Evolutionary conservation across 805 yeast genomes (phyloP), one percentile per base, ranked within the genome.

Genomic region (Ogataea angusta): DNA sequence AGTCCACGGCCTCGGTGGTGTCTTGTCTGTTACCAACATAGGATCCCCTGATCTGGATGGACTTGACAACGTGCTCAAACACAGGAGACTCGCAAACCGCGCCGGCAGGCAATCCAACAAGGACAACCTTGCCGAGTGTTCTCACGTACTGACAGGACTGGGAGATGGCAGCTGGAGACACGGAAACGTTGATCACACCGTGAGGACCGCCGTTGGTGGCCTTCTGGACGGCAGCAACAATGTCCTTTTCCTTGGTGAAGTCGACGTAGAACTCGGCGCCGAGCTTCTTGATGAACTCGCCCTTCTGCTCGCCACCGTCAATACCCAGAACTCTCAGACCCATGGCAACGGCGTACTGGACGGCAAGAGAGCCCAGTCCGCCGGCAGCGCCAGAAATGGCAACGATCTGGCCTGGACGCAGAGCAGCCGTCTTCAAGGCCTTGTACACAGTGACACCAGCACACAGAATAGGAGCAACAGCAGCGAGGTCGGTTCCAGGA

Each of bases 371-470:
- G 58, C 90, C 91, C 63, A 83, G 73, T 59, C 91, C 90, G 63
- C 90, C 90, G 63, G 79, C 85, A 47, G 88, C 89, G 68, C 91
- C 90, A 42, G 87, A 78, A 45, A 83, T 69, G 46, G 79, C 77
- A 51, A 81, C 84, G 82, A 83, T 82, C 63, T 83, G 78, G 58
- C 91, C 89, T 16, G 89, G 57, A 39, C 88, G 37, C 28, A 81
- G 69, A 48, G 75, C 75, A 45, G 93, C 85, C 31, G 85, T 82
- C 75, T 85, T 85, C 63, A 86, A 72, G 36, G 93, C 95, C 75
- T 85, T 85, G 80, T 86, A 86, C 41, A 85, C 93, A 34, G 95
- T 86, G 64, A 86, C 80, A 66, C 95, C 95, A 32, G 95, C 95
- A 70, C 95, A 86, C 60, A 86, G 75, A 59, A 86, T 78, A 53